These are phyloP conservation scores for Viridothelium virens DNA, from an alignment of 495 filamentous ascomycete genomes.

Conservation along the genomic window DNA sequence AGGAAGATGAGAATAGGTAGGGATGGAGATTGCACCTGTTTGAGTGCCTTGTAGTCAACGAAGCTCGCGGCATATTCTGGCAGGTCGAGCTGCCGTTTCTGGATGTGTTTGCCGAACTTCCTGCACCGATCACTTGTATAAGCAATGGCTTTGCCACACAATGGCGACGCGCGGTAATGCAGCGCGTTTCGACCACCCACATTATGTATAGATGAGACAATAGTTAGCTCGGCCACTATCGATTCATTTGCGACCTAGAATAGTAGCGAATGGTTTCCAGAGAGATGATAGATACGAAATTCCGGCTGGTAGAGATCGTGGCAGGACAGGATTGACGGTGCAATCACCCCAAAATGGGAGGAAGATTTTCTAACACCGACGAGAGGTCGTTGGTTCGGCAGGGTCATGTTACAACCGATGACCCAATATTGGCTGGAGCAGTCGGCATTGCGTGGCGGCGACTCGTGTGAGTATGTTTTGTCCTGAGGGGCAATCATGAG, in stretches of 20 bases:
- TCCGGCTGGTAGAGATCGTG: not conserved
- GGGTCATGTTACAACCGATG: not conserved
- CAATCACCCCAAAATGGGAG: not conserved
- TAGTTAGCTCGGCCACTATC: not conserved
- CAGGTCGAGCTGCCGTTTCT: slow-evolving; percentile 96
- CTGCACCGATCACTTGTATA: slow-evolving; percentile 39
- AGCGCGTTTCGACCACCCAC: not conserved
- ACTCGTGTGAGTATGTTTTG: not conserved
- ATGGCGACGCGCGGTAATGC: not conserved
- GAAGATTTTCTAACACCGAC: not conserved
- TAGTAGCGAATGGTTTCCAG: not conserved
- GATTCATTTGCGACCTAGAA: not conserved
- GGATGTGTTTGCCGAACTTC: slow-evolving; percentile 99
- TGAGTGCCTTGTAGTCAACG: slow-evolving; percentile 97
- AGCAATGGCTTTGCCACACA: not conserved
- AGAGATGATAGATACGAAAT: not conserved
- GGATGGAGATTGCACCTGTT: slow-evolving; percentile 58
- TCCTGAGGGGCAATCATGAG: not conserved
- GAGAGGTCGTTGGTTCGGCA: not conserved
- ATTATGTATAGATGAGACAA: not conserved
- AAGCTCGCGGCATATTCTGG: slow-evolving; percentile 99
- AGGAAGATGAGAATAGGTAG: not conserved
- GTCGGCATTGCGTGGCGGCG: not conserved
- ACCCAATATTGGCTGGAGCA: not conserved
- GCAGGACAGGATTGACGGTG: not conserved